A percentile compares a stretch with the other conserved stretches of the same genome.
Conservation (phyloP, 2,329 filamentous ascomycete species). For the Thelonectria blattea region DNA sequence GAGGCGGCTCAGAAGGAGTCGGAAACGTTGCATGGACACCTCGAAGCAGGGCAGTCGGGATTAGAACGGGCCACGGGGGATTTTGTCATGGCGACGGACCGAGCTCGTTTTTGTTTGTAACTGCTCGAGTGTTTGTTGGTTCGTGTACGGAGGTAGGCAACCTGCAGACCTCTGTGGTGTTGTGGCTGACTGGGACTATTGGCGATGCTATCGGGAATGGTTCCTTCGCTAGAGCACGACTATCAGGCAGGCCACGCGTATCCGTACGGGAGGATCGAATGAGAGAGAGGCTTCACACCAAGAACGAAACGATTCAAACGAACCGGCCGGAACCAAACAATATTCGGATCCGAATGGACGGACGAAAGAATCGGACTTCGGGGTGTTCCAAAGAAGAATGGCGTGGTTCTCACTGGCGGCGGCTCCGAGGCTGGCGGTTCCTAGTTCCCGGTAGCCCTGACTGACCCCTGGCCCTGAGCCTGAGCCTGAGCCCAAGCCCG, state of each 20-base stretch:
- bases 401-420: not conserved
- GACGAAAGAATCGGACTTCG: conserved; percentile 6
- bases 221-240: not conserved
- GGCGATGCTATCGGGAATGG: conserved; percentile 8
- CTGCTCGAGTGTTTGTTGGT: not conserved
- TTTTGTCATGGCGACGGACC: conserved; percentile 4
- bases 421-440: not conserved
- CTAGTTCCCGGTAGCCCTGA: conserved; percentile 10
- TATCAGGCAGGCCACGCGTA: not conserved
- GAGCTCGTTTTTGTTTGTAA: conserved; percentile 3
- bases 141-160: not conserved
- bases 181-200: not conserved
- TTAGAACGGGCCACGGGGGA: conserved; percentile 12
- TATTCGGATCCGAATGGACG: conserved; percentile 16
- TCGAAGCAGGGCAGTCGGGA: conserved; percentile 6
- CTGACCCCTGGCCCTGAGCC: too few species aligned
- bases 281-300: not conserved
- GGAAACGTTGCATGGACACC: not conserved
- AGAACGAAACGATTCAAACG: not conserved
- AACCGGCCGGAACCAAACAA: conserved; percentile 1
- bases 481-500: too few species aligned
- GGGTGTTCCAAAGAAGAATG: not conserved
- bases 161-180: not conserved
- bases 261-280: too few species aligned
- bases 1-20: not conserved